Percentiles rank a stretch among this genome's conserved stretches.
phyloP scores from a whole-genome alignment of 352 stramenopile genomes.

The Pseudoperonospora humuli region DNA sequence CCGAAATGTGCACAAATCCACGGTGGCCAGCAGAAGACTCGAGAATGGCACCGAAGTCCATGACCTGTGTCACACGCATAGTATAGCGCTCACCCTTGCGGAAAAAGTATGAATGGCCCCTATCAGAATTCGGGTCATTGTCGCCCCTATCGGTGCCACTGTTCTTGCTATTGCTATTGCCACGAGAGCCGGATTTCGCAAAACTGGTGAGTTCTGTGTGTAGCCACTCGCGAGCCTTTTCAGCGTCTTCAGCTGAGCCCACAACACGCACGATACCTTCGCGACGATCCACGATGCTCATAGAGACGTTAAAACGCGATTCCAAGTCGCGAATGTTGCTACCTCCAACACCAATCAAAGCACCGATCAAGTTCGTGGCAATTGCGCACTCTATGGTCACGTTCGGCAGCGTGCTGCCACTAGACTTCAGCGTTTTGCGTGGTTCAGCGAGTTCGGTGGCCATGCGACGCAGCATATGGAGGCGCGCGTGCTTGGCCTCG shows the following conservation, averaged over 20 bases:
- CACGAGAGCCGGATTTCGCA: slow-evolving; percentile 4
- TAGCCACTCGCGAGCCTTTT: slow-evolving; percentile 71
- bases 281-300: slow-evolving; percentile 73
- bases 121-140: slow-evolving; percentile 9
- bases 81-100: slow-evolving; percentile 85
- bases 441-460: slow-evolving; percentile 52
- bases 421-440: slow-evolving; percentile 44
- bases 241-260: slow-evolving; percentile 58
- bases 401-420: slow-evolving; percentile 25
- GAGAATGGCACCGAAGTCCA: slow-evolving; percentile 94
- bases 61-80: slow-evolving; percentile 89
- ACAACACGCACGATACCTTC: slow-evolving; percentile 87
- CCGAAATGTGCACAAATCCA: slow-evolving; percentile 92
- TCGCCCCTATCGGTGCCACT: slow-evolving; percentile 9
- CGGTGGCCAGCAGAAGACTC: slow-evolving; percentile 72
- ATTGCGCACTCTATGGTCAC: slow-evolving; percentile 58
- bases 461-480: slow-evolving; percentile 85
- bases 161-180: slow-evolving; percentile 6
- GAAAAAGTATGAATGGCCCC: slow-evolving; percentile 47
- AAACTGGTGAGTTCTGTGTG: slow-evolving; percentile 28
- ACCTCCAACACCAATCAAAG: slow-evolving; percentile 68
- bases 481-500: slow-evolving; percentile 72
- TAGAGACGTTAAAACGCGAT: slow-evolving; percentile 39
- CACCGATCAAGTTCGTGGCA: slow-evolving; percentile 43
- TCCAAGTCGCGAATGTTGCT: slow-evolving; percentile 73